These are phyloP conservation scores for Plenodomus biglobosus DNA, from an alignment of 2,329 filamentous ascomycete species.

Conservation along the genomic window DNA sequence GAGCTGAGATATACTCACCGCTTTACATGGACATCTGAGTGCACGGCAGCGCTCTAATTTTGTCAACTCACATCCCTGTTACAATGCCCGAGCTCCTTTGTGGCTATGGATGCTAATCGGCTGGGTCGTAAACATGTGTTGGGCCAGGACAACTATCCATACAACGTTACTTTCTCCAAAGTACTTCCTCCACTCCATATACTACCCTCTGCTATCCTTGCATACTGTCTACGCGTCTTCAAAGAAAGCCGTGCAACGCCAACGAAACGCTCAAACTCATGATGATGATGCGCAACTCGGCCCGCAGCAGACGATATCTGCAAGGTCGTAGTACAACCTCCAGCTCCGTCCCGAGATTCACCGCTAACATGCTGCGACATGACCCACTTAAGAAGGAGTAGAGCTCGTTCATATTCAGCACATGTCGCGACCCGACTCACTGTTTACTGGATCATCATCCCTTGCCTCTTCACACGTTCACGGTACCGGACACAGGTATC, in stretches of 20 bases:
- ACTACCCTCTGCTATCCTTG: conserved; percentile 3
- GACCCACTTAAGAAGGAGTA: conserved; percentile 6
- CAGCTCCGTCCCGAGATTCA: conserved; percentile 18
- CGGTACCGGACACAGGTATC: conserved; percentile 13
- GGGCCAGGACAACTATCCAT: background rate
- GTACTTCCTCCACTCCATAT: background rate
- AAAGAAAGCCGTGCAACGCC: conserved; percentile 20
- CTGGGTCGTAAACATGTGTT: background rate
- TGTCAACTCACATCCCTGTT: background rate
- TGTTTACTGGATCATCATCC: conserved; percentile 15
- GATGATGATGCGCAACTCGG: conserved; percentile 11
- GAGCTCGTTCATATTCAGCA: conserved; percentile 22
- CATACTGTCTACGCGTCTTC: conserved; percentile 17
- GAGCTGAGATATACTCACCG: background rate
- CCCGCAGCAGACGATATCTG: conserved; percentile 12
- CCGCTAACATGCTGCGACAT: conserved; percentile 11
- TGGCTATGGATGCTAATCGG: no score
- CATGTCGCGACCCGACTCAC: conserved; percentile 9
- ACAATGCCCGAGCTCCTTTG: background rate
- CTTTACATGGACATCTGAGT: background rate
- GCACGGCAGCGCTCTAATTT: background rate
- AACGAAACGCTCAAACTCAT: conserved; percentile 13
- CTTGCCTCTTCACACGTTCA: conserved; percentile 12
- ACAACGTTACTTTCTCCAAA: background rate
- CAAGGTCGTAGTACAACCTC: conserved; percentile 22